Evolutionary conservation across 129 eudicot genomes (phyloP), one percentile per base, ranked within the genome.

Genomic region (Lactuca sativa): DNA sequence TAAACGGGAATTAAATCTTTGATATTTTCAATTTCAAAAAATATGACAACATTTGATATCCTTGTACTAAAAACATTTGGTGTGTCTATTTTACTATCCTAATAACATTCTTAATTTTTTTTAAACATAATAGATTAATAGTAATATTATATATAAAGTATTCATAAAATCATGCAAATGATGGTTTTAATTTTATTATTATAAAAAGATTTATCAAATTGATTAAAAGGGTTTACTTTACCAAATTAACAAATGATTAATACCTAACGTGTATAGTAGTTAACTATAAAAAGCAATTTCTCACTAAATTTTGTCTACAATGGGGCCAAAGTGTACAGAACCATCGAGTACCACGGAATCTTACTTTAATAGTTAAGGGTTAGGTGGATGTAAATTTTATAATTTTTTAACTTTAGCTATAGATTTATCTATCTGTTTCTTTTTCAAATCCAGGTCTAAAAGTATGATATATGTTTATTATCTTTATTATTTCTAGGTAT

Each of bases 251-350:
- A 53, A 53, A 53, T n/a, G 9, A 14, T 14, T 15, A 17, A 53
- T 13, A 53, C 9, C 58, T 53, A 53, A 53, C 58, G 58, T 53
- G 18, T 16, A 53, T n/a, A n/a, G 58, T 53, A 53, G 8, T 53
- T 53, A 53, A 62, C 15, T 25, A 47, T 12, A 59, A 44, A 48
- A 48, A n/a, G 48, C 34, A 9, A 58, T 15, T 47, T 59, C 68
- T 7, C 76, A 48, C 67, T 60, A 71, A 61, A 61, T 11, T 72
- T 61, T 72, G 77, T 61, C 77, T 18, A 9, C 31, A 62, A 59
- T 48, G 59, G 68, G 68, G 55, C 38, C 60, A 73, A 62, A 11
- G 12, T 38, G 69, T 47, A 61, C 64, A 54, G 37, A 53, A 9
- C 43, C 55, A 62, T 62, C 38, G 61, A 59, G 59, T 71, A 52